Evolutionary conservation across 208 protist species (phyloP).

Genomic region (Endotrypanum monterogeii): DNA sequence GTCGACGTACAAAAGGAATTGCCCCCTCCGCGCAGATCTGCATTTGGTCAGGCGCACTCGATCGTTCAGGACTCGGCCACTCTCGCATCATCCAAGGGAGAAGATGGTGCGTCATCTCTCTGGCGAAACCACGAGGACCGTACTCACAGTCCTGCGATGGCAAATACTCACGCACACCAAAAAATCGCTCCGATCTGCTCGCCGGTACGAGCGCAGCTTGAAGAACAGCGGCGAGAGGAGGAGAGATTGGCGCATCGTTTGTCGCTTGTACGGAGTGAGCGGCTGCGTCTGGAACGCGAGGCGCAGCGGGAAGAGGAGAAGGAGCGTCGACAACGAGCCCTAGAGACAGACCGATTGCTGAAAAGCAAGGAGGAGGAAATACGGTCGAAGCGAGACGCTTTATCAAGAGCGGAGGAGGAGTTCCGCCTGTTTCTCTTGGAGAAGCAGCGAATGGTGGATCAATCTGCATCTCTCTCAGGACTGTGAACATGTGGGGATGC

Average conservation of each 20-base stretch:
- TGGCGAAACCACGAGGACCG: too few relatives aligned
- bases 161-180: neutral
- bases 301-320: conserved; percentile 47
- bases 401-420: conserved; percentile 48
- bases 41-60: conserved; percentile 20
- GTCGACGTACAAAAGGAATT: conserved; percentile 70
- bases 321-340: conserved; percentile 30
- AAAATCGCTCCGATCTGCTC: conserved; percentile 2
- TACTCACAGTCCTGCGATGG: neutral
- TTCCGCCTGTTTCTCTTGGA: conserved; percentile 43
- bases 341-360: conserved; percentile 29
- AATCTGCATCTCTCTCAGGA: neutral
- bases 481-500: neutral
- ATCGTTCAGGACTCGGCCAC: neutral
- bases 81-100: neutral
- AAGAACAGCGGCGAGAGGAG: conserved; percentile 51
- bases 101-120: neutral
- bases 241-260: conserved; percentile 19
- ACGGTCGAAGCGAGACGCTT: conserved; percentile 43
- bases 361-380: conserved; percentile 58
- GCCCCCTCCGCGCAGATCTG: conserved; percentile 61
- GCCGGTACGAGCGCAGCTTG: conserved; percentile 37
- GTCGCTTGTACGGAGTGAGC: conserved; percentile 42
- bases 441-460: conserved; percentile 29
- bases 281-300: conserved; percentile 42